Conservation (phyloP, 2,329 filamentous ascomycete species). For the Chalara sp. region DNA sequence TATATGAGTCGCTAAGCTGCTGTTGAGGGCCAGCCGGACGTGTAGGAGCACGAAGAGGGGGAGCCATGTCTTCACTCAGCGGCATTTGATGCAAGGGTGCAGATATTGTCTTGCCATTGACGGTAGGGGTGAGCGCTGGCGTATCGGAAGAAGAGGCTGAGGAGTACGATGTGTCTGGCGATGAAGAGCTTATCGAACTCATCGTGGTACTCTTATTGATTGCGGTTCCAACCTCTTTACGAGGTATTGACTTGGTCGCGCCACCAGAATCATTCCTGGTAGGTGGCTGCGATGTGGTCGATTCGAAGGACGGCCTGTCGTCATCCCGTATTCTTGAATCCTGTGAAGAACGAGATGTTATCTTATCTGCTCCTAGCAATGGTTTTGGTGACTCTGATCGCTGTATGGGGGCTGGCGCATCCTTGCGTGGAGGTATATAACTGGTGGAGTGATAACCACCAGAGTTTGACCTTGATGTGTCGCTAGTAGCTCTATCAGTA, state of each 20-base stretch:
- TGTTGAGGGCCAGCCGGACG: constrained; percentile 35
- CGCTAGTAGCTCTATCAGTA: constrained; percentile 28
- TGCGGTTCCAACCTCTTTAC: constrained; percentile 52
- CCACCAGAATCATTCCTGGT: constrained; percentile 54
- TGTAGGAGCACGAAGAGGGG: constrained; percentile 21
- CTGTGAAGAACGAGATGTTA: constrained; percentile 46
- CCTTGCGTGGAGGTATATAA: constrained; percentile 16
- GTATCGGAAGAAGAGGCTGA: constrained; percentile 25
- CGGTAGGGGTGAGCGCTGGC: constrained; percentile 21
- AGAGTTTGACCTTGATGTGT: constrained; percentile 32
- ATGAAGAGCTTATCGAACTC: constrained; percentile 22
- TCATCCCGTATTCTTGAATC: constrained; percentile 53
- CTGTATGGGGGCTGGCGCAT: constrained; percentile 10
- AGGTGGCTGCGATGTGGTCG: constrained; percentile 30
- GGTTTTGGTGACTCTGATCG: constrained; percentile 20
- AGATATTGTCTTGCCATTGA: constrained; percentile 27
- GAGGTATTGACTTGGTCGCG: constrained; percentile 36
- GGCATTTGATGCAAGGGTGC: constrained; percentile 19
- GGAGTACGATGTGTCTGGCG: constrained; percentile 24
- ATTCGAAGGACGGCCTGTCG: constrained; percentile 33
- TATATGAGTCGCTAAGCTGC: constrained; percentile 28
- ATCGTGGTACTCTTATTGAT: constrained; percentile 17
- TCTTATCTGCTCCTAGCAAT: constrained; percentile 27
- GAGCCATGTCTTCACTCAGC: constrained; percentile 18
- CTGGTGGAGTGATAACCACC: constrained; percentile 17